Evolutionary conservation across 164 flowering plant genomes (phyloP), one percentile per base, ranked within the genome.

Genomic region (Vitis riparia): DNA sequence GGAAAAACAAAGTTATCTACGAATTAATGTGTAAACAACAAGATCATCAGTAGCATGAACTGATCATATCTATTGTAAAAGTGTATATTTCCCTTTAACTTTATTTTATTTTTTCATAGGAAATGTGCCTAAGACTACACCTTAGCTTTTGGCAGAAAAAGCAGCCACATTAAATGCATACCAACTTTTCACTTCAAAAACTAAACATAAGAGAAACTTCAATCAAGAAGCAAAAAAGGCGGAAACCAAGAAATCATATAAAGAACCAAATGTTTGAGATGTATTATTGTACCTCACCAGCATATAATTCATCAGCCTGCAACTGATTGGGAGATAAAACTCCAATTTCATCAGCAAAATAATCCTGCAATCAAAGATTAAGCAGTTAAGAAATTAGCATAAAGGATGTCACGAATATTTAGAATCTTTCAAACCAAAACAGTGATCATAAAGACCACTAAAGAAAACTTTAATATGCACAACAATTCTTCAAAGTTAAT

Each of bases 301-400:
- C 94, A 86, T 75, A 89, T 51, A 95, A 65, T 71, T 87, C 88
- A 57, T 86, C 89, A 69, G 85, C 98, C 80, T 89, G 96, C 83
- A 91, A 63, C 78, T 95, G 99, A 75, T 78, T 89, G 65, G 99
- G 99, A 53, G 99, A 95, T 66, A 95, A 77, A 57, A 92, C 97
- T 74, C 99, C 99, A 78, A 95, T 83, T 75, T 95, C 98, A 89
- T 95, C 99, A 68, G 90, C 98, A 82, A 78, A 86, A 78, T 95
- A 92, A 72, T 91, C 99, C 99, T 95, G 87, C 68, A 19, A 62
- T 66, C 32, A 23, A 59, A 49, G 8, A 13, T n/a, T 30, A 53
- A 19, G 44, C 13, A 62, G 16, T 13, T 65, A 51, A 15, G 55
- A 66, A 55, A 56, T 55, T 6, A 69, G 17, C 19, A 64, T 8